Evolutionary conservation across 2,329 filamentous ascomycete genomes (phyloP).

Genomic region (Bipolaris victoriae): DNA sequence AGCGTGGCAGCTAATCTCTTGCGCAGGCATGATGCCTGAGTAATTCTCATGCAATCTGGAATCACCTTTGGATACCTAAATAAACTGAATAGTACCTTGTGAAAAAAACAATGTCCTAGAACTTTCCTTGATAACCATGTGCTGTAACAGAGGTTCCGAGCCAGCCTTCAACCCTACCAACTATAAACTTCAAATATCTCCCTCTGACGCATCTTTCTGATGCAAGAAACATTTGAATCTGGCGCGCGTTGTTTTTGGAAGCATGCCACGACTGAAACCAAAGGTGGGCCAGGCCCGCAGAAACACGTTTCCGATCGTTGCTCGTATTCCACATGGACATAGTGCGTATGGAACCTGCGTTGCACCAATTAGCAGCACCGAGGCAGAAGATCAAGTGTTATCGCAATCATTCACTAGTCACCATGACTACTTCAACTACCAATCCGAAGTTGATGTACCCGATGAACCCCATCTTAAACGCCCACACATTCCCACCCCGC

Average conservation of each 20-base stretch:
- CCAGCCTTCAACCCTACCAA: too few species aligned
- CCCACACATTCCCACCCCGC: background rate
- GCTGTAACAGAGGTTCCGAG: background rate
- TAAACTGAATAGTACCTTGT: background rate
- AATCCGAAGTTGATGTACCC: background rate
- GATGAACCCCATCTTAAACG: background rate
- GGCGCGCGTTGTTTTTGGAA: background rate
- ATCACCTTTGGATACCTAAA: background rate
- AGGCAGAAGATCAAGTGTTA: background rate
- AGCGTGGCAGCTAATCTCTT: background rate
- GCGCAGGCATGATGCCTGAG: background rate
- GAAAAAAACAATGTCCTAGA: background rate
- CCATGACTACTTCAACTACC: constrained; percentile 2
- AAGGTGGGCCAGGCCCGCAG: background rate
- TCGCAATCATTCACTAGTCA: background rate
- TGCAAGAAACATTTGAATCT: too few species aligned
- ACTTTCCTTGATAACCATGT: background rate
- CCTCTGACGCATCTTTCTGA: too few species aligned
- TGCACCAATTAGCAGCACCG: background rate
- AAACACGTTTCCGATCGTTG: background rate
- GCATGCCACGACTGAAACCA: background rate
- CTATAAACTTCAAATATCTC: too few species aligned
- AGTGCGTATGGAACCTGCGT: background rate
- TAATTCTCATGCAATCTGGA: too few species aligned
- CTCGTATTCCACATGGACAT: background rate